Evolutionary conservation across 345 rosid genomes (phyloP), one percentile per base, ranked within the genome.

Genomic region (Dipteronia dyeriana): DNA sequence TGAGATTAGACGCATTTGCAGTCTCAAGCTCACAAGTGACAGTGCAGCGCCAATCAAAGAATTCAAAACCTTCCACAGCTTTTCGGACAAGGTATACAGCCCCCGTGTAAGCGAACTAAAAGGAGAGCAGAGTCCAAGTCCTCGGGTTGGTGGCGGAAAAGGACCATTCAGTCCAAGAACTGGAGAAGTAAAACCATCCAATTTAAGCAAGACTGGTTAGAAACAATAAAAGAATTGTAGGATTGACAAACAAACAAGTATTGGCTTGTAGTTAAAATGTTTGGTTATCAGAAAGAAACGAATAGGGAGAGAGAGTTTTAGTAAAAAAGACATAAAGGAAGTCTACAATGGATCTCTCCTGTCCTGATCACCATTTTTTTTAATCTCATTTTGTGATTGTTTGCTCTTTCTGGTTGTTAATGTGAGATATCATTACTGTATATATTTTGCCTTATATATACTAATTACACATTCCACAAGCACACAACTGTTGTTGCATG

Each of bases 91-190:
- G 84, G 88, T 79, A 7, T 76, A 81, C 54, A 91, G 87, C 59
- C 92, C 92, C 12, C 88, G 94, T 60, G 79, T 87, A 12, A 86
- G 86, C 78, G 91, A 88, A 76, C 78, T 82, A 54, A 81, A 80
- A 87, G 90, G 84, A 60, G 86, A 88, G 61, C 75, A 19, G 9
- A 90, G 93, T 84, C 95, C 95, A 20, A 90, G 93, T 84, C 95
- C 95, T 31, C 83, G 86, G 43, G 81, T 76, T 1, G 81, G 82
- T n/a, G 79, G 83, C 20, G 92, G 87, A 80, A 87, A 90, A 83
- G 85, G 88, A 61, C 88, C 89, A 22, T 82, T 82, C 41, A 91
- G 93, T 86, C 93, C 94, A 12, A 83, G 86, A 63, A 79, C 73
- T 20, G 86, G 80, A 62, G 92, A 92, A 83, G 69, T 73, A 45